Base-by-base conservation (phyloP, 371 early-diverging fungal genomes). In the Mucor sp. region DNA sequence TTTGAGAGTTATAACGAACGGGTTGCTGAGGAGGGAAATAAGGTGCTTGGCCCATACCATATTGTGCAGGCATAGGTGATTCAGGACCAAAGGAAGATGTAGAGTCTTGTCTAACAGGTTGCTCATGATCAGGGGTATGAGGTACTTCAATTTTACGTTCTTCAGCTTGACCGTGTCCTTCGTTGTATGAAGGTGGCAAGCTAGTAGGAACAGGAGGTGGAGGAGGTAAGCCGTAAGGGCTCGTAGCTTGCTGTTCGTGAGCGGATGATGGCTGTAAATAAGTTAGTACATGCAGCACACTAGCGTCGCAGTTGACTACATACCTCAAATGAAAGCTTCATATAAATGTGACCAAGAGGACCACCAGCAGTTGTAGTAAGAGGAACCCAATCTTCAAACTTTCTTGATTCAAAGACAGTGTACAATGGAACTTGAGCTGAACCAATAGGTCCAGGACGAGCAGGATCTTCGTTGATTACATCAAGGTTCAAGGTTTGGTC, bases 391-490 rank as follows among this genome's bases (percentile, higher is more conserved):
- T 76, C 65, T 53, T 79, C 75, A 1, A 62, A 57, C 33, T 48
- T 50, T n/a, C 70, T 72, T 37, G 70, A 30, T 1, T 53, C 56
- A 57, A 69, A 73, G 3, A 79, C 62, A 5, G 66, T 64, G n/a
- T 35, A 35, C 3, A 79, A 64, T 27, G 66, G 68, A 2, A 79
- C 53, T 3, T 58, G 55, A 50, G 68, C 71, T 50, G 71, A 70
- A 41, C 80, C 82, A 11, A 82, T 65, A 50, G 74, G 60, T 50
- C 78, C 76, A n/a, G 76, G 67, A 12, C 69, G 68, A 56, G 60
- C 48, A 11, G 76, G 68, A 47, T 76, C 75, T 44, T 82, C 82
- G 32, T 78, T 77, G 17, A 79, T 65, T 1, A 82, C 43, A 50
- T 82, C 82, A 5, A 82, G 62, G 23, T 68, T 60, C 15, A 82